Percentiles rank a stretch among this genome's conserved stretches.
These are phyloP conservation scores for Chalciporus pseudorubinellus DNA, from an alignment of 768 basidiomycete species.

Conservation along the genomic window DNA sequence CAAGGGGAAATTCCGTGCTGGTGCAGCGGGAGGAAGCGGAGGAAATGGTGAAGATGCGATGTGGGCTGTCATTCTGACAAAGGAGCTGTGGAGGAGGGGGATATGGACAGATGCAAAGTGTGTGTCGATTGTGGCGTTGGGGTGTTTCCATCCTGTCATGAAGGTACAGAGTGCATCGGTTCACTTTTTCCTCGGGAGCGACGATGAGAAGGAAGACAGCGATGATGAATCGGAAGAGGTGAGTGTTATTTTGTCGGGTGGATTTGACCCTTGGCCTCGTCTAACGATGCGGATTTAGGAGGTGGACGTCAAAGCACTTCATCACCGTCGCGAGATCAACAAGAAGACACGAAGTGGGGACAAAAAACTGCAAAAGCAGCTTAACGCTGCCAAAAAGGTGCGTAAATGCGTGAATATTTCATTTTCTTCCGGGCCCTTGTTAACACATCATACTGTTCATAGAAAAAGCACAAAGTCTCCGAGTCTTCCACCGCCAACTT, in stretches of 20 bases:
- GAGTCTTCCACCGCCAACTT: constrained; percentile 60
- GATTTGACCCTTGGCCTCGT: constrained; percentile 11
- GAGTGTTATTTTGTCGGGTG: not conserved
- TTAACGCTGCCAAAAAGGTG: constrained; percentile 77
- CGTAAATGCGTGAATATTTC: constrained; percentile 1
- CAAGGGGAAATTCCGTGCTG: constrained; percentile 68
- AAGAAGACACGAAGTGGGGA: constrained; percentile 86
- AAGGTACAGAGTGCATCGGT: constrained; percentile 94
- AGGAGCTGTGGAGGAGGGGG: constrained; percentile 91
- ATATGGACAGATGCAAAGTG: constrained; percentile 93
- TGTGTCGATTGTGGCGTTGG: constrained; percentile 86
- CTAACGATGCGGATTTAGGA: constrained; percentile 35
- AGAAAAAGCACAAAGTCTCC: constrained; percentile 37
- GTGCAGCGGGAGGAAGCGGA: constrained; percentile 37
- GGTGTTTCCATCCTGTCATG: constrained; percentile 88
- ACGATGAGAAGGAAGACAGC: constrained; percentile 70
- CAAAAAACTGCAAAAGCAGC: constrained; percentile 71
- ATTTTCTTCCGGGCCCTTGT: not conserved
- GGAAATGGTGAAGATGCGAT: constrained; percentile 80
- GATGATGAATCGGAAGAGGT: constrained; percentile 65
- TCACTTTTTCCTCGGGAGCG: constrained; percentile 95
- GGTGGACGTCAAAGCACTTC: constrained; percentile 67
- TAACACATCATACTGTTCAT: constrained; percentile 29
- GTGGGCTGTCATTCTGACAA: constrained; percentile 94
- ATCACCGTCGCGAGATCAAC: constrained; percentile 88